Conservation (phyloP, 768 basidiomycete species). For the Scleroderma bovista region DNA sequence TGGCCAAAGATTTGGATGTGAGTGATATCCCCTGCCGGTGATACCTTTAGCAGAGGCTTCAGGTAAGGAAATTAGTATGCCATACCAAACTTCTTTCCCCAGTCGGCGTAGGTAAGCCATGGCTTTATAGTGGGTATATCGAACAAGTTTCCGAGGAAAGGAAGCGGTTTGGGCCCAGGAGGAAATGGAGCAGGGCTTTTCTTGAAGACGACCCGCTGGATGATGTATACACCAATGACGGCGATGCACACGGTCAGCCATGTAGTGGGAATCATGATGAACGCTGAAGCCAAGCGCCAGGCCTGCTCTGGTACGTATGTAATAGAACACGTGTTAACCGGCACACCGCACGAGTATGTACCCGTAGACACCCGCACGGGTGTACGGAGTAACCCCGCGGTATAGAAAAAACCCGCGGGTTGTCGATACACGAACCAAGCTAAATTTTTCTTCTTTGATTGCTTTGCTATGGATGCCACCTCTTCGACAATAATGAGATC, state of each 20-base stretch:
- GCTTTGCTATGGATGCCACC: too few relatives aligned
- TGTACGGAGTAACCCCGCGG: too few relatives aligned
- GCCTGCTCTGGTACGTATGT: too few relatives aligned
- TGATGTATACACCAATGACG: not conserved
- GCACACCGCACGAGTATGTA: too few relatives aligned
- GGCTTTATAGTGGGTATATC: slow-evolving; percentile 35
- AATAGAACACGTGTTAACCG: too few relatives aligned
- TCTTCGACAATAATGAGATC: too few relatives aligned
- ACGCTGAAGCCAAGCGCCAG: too few relatives aligned
- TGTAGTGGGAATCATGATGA: not conserved
- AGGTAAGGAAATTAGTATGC: not conserved
- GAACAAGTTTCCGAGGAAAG: slow-evolving; percentile 29
- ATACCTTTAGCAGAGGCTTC: not conserved
- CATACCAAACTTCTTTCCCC: slow-evolving; percentile 39
- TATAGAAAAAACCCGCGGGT: too few relatives aligned
- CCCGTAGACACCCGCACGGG: too few relatives aligned
- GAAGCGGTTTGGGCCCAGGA: slow-evolving; percentile 42
- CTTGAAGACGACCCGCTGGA: not conserved
- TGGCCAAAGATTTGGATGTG: slow-evolving; percentile 31
- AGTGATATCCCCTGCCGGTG: not conserved
- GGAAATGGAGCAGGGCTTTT: slow-evolving; percentile 26
- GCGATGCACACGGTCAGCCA: not conserved
- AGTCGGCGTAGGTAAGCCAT: slow-evolving; percentile 33
- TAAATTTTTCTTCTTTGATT: too few relatives aligned
- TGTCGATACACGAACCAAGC: too few relatives aligned